phyloP scores from a whole-genome alignment of 2,329 filamentous ascomycete species.

The Sclerotinia sclerotiorum region DNA sequence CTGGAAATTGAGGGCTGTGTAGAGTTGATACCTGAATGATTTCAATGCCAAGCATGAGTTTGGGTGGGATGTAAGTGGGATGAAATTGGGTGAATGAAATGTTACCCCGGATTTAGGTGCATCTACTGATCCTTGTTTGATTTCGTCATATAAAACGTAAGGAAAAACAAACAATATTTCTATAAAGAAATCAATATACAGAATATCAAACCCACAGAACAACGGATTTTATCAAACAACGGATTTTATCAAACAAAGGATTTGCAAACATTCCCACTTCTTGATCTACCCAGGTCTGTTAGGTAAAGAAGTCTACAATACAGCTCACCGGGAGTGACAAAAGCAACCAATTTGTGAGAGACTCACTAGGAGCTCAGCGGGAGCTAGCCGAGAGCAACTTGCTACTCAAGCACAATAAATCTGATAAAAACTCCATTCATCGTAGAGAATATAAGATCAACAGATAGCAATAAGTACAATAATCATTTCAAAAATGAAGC shows the following conservation, averaged over 20 bases:
- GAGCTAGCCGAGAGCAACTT: background rate
- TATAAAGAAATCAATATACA: too few species aligned
- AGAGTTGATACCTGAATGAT: background rate
- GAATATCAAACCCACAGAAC: too few species aligned
- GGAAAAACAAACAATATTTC: background rate
- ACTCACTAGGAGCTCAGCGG: background rate
- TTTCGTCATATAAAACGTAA: background rate
- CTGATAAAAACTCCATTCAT: too few species aligned
- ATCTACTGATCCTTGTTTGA: background rate
- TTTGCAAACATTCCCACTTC: background rate
- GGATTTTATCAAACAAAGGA: background rate
- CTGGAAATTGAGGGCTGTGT: background rate
- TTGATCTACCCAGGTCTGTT: background rate
- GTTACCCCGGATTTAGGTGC: background rate
- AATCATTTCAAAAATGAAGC: background rate
- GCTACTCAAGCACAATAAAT: too few species aligned
- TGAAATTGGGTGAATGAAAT: constrained; percentile 4
- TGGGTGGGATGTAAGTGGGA: background rate
- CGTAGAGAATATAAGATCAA: background rate
- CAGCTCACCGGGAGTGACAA: background rate
- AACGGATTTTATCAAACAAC: too few species aligned
- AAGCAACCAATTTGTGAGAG: background rate
- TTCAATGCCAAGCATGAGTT: background rate
- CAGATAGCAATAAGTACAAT: background rate
- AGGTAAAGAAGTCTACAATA: background rate